These are phyloP conservation scores for Alternaria ventricosa DNA, from an alignment of 2,329 filamentous ascomycete genomes.

Conservation along the genomic window DNA sequence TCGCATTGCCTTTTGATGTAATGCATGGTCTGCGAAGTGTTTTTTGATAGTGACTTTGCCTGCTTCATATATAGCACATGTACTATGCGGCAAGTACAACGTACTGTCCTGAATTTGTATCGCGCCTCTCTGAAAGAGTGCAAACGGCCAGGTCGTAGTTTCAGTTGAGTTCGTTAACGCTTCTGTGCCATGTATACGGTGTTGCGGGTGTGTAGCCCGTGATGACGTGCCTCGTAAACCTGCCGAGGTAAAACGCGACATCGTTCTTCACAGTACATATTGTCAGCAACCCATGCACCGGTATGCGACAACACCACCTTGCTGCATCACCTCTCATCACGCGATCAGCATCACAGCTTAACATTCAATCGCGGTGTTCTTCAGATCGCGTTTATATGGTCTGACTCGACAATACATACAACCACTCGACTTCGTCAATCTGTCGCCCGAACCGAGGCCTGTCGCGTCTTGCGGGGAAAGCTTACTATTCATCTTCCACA, in stretches of 20 bases:
- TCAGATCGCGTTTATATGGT: background rate
- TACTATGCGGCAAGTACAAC: background rate
- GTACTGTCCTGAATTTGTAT: background rate
- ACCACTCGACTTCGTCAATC: background rate
- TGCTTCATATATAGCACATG: background rate
- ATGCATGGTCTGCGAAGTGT: background rate
- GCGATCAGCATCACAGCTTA: background rate
- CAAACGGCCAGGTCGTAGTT: no score
- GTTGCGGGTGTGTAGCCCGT: background rate
- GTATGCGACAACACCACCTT: background rate
- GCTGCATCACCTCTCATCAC: background rate
- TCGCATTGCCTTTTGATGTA: background rate
- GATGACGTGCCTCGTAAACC: conserved; percentile 11
- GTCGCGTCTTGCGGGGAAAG: conserved; percentile 16
- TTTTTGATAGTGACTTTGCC: background rate
- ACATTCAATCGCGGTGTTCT: background rate
- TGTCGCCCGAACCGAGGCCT: conserved; percentile 21
- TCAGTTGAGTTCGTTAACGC: background rate
- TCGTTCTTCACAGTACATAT: background rate
- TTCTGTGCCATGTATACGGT: background rate
- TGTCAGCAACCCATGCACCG: background rate
- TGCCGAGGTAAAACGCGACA: conserved; percentile 21
- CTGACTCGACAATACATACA: background rate
- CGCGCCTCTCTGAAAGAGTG: background rate
- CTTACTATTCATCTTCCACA: conserved; percentile 14